A percentile compares a stretch with the other conserved stretches of the same genome.
Evolutionary conservation across 1,284 basidiomycete species (phyloP).

Genomic region (Rhodotorula sp.): DNA sequence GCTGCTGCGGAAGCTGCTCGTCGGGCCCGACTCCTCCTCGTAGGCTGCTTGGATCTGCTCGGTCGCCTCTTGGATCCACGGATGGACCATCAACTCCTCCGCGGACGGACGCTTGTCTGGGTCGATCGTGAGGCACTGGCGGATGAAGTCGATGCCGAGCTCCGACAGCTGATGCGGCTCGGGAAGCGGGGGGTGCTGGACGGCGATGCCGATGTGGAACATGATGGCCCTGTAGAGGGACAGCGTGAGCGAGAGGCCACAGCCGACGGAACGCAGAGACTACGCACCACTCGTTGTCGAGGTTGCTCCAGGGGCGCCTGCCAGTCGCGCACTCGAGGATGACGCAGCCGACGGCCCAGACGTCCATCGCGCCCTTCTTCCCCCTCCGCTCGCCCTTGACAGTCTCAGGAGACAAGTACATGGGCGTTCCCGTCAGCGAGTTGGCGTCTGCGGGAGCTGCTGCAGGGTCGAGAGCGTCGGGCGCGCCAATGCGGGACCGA

Average conservation of each 20-base stretch:
- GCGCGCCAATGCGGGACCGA: constrained; percentile 52
- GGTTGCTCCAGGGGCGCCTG: constrained; percentile 94
- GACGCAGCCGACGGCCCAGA: constrained; percentile 96
- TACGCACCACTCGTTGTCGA: constrained; percentile 97
- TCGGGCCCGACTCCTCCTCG: constrained; percentile 21
- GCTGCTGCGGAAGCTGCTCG: constrained; percentile 11
- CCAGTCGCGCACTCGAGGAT: constrained; percentile 95
- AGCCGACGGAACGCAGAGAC: background rate
- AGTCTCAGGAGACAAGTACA: constrained; percentile 99
- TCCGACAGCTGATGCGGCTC: constrained; percentile 85
- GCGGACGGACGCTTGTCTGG: constrained; percentile 80
- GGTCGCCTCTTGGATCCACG: constrained; percentile 66
- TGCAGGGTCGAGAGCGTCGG: constrained; percentile 42
- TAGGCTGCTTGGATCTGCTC: constrained; percentile 38
- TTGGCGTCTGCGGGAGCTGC: constrained; percentile 46
- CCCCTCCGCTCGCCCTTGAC: constrained; percentile 73
- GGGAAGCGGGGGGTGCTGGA: constrained; percentile 92
- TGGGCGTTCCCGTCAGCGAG: constrained; percentile 89
- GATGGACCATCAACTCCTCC: constrained; percentile 77
- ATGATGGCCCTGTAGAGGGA: constrained; percentile 35
- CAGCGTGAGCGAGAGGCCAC: background rate
- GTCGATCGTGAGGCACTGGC: constrained; percentile 86
- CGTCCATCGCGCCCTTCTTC: constrained; percentile 93
- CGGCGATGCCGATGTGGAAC: constrained; percentile 66
- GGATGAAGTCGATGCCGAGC: constrained; percentile 89